A percentile compares a stretch with the other conserved stretches of the same genome.
phyloP scores from a whole-genome alignment of 2,329 filamentous ascomycete species.

The Penicillium aurantiogriseum region DNA sequence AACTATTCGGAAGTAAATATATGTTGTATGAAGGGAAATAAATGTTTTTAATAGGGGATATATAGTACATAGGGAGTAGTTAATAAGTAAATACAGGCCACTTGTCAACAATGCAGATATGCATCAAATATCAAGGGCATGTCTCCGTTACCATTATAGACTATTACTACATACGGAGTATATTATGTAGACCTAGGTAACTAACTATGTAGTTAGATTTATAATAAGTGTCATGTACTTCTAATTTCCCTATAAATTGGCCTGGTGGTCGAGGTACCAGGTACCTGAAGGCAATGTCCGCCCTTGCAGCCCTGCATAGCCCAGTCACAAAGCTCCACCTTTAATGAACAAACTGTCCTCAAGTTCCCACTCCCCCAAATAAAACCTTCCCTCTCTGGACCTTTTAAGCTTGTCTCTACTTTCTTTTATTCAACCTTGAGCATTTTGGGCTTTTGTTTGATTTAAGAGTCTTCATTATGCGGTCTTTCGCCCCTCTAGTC shows the following conservation, averaged over 20 bases:
- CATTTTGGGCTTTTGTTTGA: constrained; percentile 12
- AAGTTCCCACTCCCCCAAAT: constrained; percentile 23
- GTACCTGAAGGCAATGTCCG: constrained; percentile 1
- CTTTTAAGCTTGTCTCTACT: constrained; percentile 7
- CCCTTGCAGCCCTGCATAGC: constrained; percentile 28
- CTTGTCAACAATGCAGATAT: constrained; percentile 3
- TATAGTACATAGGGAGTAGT: too few species aligned
- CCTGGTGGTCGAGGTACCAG: neutral
- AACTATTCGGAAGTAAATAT: neutral
- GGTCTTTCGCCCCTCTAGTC: constrained; percentile 40
- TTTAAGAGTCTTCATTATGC: constrained; percentile 31
- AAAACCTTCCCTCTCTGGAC: constrained; percentile 12
- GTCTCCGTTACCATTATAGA: neutral
- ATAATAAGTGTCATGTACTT: neutral
- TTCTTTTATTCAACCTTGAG: neutral
- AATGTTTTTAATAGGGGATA: neutral
- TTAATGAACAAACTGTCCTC: constrained; percentile 47
- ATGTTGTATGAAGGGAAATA: neutral
- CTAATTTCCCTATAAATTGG: neutral
- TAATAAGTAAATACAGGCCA: neutral
- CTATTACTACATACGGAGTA: neutral
- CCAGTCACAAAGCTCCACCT: constrained; percentile 29
- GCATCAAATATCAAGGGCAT: neutral
- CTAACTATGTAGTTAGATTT: too few species aligned
- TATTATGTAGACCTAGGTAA: too few species aligned